Evolutionary conservation across 345 rosid species (phyloP).

Genomic region (Geranium brycei): DNA sequence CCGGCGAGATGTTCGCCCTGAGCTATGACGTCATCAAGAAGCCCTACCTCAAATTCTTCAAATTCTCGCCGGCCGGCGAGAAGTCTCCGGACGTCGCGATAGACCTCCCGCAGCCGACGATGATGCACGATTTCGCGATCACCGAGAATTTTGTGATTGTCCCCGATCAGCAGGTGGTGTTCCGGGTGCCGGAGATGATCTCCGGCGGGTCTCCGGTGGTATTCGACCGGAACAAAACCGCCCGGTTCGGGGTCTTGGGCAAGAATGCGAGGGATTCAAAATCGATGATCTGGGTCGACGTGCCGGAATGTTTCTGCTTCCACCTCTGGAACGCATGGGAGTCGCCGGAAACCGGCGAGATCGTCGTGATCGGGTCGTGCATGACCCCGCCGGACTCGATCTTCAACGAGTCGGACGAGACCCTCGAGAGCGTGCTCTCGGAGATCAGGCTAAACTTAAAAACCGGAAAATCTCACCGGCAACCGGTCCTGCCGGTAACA

Average conservation of each 20-base stretch:
- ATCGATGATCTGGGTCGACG: constrained; percentile 69
- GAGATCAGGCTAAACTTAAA: constrained; percentile 72
- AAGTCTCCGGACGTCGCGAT: constrained; percentile 81
- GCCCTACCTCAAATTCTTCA: constrained; percentile 72
- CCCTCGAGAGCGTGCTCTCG: constrained; percentile 55
- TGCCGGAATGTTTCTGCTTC: constrained; percentile 74
- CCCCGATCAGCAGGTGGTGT: constrained; percentile 91
- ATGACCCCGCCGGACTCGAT: constrained; percentile 98
- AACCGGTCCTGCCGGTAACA: constrained; percentile 39
- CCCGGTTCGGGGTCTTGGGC: constrained; percentile 60
- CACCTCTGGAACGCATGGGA: constrained; percentile 99
- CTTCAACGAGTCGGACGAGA: constrained; percentile 84
- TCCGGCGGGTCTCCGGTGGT: constrained; percentile 82
- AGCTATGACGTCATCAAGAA: constrained; percentile 74
- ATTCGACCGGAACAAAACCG: constrained; percentile 58
- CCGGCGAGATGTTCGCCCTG: constrained; percentile 64
- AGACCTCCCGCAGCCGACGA: constrained; percentile 53
- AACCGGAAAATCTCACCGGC: constrained; percentile 70
- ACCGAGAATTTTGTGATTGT: constrained; percentile 72
- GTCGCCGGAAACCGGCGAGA: constrained; percentile 61
- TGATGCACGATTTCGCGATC: constrained; percentile 95
- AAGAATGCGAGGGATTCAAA: constrained; percentile 40
- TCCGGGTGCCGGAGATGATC: constrained; percentile 71
- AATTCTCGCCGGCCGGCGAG: constrained; percentile 41
- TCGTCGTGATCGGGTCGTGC: constrained; percentile 88